phyloP scores from a whole-genome alignment of 768 basidiomycete species.

The Heimioporus sp. region DNA sequence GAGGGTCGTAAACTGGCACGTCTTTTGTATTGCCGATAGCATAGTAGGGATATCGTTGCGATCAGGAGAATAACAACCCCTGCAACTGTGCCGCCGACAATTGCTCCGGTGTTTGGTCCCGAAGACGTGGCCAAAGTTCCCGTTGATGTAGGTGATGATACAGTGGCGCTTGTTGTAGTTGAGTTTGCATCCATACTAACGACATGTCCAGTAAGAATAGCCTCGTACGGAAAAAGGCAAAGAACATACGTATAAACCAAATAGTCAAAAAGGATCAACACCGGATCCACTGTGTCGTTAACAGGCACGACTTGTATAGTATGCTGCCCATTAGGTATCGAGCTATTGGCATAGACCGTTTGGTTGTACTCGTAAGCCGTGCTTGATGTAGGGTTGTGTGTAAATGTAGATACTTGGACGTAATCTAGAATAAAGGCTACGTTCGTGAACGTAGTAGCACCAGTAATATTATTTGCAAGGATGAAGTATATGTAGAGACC shows the following conservation, averaged over 20 bases:
- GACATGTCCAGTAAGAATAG: neutral
- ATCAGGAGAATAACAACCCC: neutral
- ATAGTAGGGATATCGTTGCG: neutral
- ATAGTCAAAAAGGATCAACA: conserved; percentile 19
- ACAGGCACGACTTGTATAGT: conserved; percentile 1
- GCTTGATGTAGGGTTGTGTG: neutral
- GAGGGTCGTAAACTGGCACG: neutral
- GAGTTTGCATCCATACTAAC: neutral
- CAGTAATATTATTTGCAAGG: neutral
- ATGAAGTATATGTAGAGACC: conserved; percentile 17
- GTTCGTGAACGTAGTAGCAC: neutral
- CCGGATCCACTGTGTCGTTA: neutral
- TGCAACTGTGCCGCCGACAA: conserved; percentile 5
- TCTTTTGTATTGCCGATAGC: neutral
- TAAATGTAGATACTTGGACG: neutral
- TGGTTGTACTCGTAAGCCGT: conserved; percentile 11
- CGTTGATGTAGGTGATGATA: too few relatives aligned
- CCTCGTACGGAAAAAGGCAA: neutral
- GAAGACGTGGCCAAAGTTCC: neutral
- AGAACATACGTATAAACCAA: conserved; percentile 14
- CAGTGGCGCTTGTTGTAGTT: neutral
- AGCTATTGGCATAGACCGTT: conserved; percentile 8
- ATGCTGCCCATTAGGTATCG: conserved; percentile 1
- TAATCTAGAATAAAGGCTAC: conserved; percentile 13
- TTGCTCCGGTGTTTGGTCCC: neutral